Evolutionary conservation across 306 rosid genomes (phyloP).

Genomic region (Lotus japonicus): DNA sequence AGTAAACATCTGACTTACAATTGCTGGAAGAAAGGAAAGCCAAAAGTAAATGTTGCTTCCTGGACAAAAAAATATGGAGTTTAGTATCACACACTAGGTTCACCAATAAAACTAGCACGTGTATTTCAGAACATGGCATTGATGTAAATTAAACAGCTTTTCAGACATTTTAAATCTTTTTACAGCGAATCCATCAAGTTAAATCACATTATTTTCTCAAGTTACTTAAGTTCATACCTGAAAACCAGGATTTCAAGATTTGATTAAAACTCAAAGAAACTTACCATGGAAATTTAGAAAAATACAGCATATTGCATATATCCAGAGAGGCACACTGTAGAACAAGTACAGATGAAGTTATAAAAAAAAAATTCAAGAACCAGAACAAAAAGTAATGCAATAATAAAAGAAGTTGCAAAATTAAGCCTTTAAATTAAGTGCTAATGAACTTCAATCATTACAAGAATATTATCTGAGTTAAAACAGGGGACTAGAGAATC

Average conservation of each 20-base stretch:
- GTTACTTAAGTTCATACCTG: not conserved
- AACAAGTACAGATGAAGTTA: conserved; percentile 18
- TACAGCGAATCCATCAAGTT: not conserved
- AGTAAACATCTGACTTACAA: conserved; percentile 81
- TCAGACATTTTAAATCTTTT: not conserved
- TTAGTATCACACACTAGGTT: conserved; percentile 9
- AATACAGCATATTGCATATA: conserved; percentile 74
- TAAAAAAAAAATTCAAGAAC: not conserved
- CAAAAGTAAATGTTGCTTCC: conserved; percentile 88
- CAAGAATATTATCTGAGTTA: too few species aligned
- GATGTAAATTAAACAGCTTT: not conserved
- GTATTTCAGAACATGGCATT: too few species aligned
- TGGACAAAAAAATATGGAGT: conserved; percentile 35
- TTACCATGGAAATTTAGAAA: conserved; percentile 85
- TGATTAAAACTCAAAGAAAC: not conserved
- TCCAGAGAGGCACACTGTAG: conserved; percentile 84
- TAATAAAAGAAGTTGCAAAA: not conserved
- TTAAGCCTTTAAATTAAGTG: too few species aligned
- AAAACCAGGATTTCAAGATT: not conserved
- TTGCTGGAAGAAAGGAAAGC: conserved; percentile 86
- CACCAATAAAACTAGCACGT: not conserved
- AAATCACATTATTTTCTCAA: conserved; percentile 4
- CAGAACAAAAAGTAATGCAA: not conserved
- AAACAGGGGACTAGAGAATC: not conserved
- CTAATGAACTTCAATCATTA: too few species aligned